A percentile compares a stretch with the other conserved stretches of the same genome.
These are phyloP conservation scores for Talaromyces albobiverticillius DNA, from an alignment of 2,329 filamentous ascomycete genomes.

Conservation along the genomic window DNA sequence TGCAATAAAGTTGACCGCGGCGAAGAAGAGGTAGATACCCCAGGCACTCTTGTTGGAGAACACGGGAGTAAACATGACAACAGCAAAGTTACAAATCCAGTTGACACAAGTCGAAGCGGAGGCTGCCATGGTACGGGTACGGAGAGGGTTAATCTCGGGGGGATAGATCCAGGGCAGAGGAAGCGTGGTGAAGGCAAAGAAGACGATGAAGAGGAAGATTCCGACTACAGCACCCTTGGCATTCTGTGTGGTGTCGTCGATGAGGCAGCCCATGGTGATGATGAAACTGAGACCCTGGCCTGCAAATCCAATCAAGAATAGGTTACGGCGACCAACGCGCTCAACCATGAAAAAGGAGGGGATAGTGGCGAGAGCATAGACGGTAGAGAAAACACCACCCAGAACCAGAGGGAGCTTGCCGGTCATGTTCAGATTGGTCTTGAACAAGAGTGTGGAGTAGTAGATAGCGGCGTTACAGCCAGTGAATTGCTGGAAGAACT, in stretches of 20 bases:
- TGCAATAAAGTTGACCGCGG: constrained; percentile 22
- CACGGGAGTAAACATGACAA: constrained; percentile 33
- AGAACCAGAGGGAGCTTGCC: constrained; percentile 49
- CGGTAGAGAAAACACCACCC: constrained; percentile 53
- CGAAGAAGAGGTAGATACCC: constrained; percentile 33
- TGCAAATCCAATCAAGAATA: constrained; percentile 22
- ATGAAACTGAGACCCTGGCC: constrained; percentile 28
- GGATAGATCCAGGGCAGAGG: constrained; percentile 56
- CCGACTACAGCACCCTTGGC: constrained; percentile 24
- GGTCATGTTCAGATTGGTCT: constrained; percentile 40
- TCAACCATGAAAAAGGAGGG: constrained; percentile 52
- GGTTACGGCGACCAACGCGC: constrained; percentile 33
- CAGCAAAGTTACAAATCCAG: constrained; percentile 51
- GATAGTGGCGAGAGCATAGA: constrained; percentile 39
- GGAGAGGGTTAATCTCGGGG: constrained; percentile 50
- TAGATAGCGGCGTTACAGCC: constrained; percentile 53
- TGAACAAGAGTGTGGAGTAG: constrained; percentile 48
- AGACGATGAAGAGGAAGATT: constrained; percentile 65
- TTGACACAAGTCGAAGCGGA: constrained; percentile 49
- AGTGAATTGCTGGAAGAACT: constrained; percentile 48
- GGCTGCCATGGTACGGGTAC: constrained; percentile 53
- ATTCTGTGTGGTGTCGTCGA: constrained; percentile 13
- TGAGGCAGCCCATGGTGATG: constrained; percentile 24
- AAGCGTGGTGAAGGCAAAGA: constrained; percentile 62
- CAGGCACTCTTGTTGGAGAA: constrained; percentile 27